A percentile compares a stretch with the other conserved stretches of the same genome.
These are phyloP conservation scores for Debaryomyces coudertii DNA, from an alignment of 1,139 yeast species.

Conservation along the genomic window DNA sequence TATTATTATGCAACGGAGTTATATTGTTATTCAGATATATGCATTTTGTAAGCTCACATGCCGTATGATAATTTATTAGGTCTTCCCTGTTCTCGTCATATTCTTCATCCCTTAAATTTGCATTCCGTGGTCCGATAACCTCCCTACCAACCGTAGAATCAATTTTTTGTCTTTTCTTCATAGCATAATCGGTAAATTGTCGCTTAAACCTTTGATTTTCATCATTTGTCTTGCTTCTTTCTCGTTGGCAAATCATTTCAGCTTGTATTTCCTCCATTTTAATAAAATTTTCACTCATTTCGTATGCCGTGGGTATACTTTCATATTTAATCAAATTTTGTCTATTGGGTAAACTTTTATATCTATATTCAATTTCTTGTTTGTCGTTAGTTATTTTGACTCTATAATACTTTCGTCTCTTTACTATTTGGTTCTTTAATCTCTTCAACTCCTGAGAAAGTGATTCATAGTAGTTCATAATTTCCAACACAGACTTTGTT, in stretches of 20 bases:
- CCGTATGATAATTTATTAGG: slow-evolving; percentile 11
- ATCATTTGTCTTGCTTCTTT: slow-evolving; percentile 21
- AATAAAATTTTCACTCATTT: slow-evolving; percentile 52
- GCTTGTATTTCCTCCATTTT: slow-evolving; percentile 52
- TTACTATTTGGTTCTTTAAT: slow-evolving; percentile 19
- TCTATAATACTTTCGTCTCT: slow-evolving; percentile 1
- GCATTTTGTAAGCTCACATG: slow-evolving; percentile 10
- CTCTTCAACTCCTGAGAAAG: slow-evolving; percentile 30
- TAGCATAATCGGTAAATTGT: slow-evolving; percentile 9
- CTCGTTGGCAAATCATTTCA: slow-evolving; percentile 24
- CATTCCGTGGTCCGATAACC: background rate
- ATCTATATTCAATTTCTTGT: background rate
- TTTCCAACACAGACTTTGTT: slow-evolving; percentile 48
- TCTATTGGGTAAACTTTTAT: slow-evolving; percentile 4
- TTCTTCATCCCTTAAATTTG: background rate
- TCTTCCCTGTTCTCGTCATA: background rate
- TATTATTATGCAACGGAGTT: slow-evolving; percentile 10
- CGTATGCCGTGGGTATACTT: slow-evolving; percentile 52
- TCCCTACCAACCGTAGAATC: background rate
- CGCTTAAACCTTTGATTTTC: slow-evolving; percentile 16
- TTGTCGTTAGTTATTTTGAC: background rate
- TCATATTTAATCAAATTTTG: slow-evolving; percentile 11
- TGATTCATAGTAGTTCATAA: slow-evolving; percentile 48
- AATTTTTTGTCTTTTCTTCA: slow-evolving; percentile 1
- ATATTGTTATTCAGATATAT: slow-evolving; percentile 13